Percentiles rank a stretch among this genome's conserved stretches.
These are phyloP conservation scores for Macadamia tetraphylla DNA, from an alignment of 164 flowering plant species.

Conservation along the genomic window DNA sequence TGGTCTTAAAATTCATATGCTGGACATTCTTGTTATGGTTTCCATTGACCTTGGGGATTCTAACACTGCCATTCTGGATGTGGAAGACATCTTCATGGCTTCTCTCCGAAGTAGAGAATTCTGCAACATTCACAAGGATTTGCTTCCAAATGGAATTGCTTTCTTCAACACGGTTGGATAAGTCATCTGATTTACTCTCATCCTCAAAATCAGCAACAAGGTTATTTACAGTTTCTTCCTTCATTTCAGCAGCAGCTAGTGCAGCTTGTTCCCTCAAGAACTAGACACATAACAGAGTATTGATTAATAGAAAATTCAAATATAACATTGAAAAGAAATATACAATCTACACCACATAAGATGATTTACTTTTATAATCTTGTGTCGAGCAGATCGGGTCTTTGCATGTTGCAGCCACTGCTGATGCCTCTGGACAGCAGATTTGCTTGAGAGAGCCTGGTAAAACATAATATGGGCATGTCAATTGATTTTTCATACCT, in stretches of 20 bases:
- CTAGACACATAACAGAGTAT: constrained; percentile 28
- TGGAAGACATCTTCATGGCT: constrained; percentile 26
- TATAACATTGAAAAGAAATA: not conserved
- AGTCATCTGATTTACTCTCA: constrained; percentile 35
- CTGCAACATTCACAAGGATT: constrained; percentile 35
- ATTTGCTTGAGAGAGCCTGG: constrained; percentile 84
- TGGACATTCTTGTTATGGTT: constrained; percentile 66
- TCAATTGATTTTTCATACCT: not conserved
- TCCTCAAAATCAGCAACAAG: constrained; percentile 62
- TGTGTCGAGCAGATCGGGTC: constrained; percentile 94
- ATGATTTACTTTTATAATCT: constrained; percentile 75
- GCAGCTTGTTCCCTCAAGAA: constrained; percentile 93
- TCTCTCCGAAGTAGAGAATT: constrained; percentile 26
- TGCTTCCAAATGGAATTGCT: constrained; percentile 49
- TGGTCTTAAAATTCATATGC: constrained; percentile 41
- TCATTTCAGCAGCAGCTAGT: constrained; percentile 74
- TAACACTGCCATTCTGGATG: constrained; percentile 33
- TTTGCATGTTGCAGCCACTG: constrained; percentile 94
- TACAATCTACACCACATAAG: not conserved
- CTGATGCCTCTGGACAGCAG: constrained; percentile 85
- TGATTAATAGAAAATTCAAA: constrained; percentile 1
- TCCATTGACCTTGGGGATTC: constrained; percentile 72
- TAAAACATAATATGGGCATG: constrained; percentile 4
- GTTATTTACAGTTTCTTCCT: constrained; percentile 58
- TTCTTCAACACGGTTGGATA: constrained; percentile 26